Conservation (phyloP, 192 early-diverging fungal genomes). For the Kickxella alabastrina region DNA sequence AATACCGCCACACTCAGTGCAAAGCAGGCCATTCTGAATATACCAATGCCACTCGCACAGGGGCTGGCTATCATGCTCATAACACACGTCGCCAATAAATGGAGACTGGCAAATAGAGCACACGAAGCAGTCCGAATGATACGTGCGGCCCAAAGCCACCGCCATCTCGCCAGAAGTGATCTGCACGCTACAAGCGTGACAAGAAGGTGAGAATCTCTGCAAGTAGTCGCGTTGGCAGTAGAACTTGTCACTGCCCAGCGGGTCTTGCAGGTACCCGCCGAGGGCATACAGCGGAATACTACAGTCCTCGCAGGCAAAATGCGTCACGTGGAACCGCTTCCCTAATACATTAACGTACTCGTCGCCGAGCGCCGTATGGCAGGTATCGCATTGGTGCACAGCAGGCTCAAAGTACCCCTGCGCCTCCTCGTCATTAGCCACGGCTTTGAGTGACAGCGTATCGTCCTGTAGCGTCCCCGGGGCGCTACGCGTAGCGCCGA, state of each 20-base stretch:
- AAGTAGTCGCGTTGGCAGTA: constrained; percentile 54
- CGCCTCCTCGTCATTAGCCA: not conserved
- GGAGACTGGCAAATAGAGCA: constrained; percentile 54
- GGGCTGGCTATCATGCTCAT: constrained; percentile 51
- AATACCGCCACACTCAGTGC: constrained; percentile 49
- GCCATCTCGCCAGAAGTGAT: constrained; percentile 52
- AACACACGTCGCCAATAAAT: constrained; percentile 52
- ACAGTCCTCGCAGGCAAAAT: constrained; percentile 51
- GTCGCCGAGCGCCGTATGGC: constrained; percentile 35
- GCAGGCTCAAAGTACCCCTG: not conserved
- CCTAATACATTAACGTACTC: constrained; percentile 50
- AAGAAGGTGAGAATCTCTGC: constrained; percentile 47
- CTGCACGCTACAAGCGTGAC: constrained; percentile 49
- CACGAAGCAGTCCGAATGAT: constrained; percentile 52
- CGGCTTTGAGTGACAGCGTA: constrained; percentile 10
- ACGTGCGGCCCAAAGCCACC: constrained; percentile 48
- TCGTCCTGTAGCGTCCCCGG: constrained; percentile 5
- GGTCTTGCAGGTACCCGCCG: constrained; percentile 48
- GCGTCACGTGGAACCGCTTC: constrained; percentile 44
- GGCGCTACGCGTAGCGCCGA: not conserved
- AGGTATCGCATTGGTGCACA: constrained; percentile 20
- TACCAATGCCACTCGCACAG: constrained; percentile 55
- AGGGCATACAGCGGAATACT: constrained; percentile 51
- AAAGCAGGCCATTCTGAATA: constrained; percentile 49
- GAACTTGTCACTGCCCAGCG: constrained; percentile 31